Conservation (phyloP, 352 stramenopile species). For the Phytophthora pinifolia region DNA sequence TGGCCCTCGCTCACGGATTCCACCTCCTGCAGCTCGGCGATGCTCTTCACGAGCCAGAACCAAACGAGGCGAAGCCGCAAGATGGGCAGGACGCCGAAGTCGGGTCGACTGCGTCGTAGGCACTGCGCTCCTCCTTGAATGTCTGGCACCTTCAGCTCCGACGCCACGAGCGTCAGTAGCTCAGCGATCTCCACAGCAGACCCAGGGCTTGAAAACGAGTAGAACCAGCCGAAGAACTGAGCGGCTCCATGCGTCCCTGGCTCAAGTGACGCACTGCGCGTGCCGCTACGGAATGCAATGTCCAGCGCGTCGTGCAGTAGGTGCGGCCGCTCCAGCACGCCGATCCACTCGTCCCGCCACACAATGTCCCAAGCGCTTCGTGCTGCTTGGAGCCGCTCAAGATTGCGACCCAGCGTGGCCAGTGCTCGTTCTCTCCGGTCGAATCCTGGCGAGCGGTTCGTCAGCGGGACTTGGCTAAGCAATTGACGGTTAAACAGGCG, state of each 20-base stretch:
- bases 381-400: slow-evolving; percentile 19
- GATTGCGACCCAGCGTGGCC: slow-evolving; percentile 8
- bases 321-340: slow-evolving; percentile 27
- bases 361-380: slow-evolving; percentile 15
- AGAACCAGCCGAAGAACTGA: slow-evolving; percentile 51
- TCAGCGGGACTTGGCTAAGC: slow-evolving; percentile 15
- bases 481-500: slow-evolving; percentile 29
- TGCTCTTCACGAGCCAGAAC: slow-evolving; percentile 58
- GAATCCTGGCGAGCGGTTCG: not conserved
- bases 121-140: slow-evolving; percentile 32
- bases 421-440: slow-evolving; percentile 18
- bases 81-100: slow-evolving; percentile 32
- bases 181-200: slow-evolving; percentile 20
- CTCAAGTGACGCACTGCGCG: not conserved
- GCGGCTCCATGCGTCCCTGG: slow-evolving; percentile 12
- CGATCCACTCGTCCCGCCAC: slow-evolving; percentile 42
- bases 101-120: slow-evolving; percentile 42
- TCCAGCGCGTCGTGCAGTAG: slow-evolving; percentile 33
- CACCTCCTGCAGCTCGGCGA: slow-evolving; percentile 15
- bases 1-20: slow-evolving; percentile 5
- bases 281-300: slow-evolving; percentile 10
- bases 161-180: slow-evolving; percentile 23
- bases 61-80: slow-evolving; percentile 51
- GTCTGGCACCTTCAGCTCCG: slow-evolving; percentile 22
- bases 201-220: slow-evolving; percentile 23